phyloP scores from a whole-genome alignment of 768 basidiomycete species.

The Holtermanniella nyarrowii region DNA sequence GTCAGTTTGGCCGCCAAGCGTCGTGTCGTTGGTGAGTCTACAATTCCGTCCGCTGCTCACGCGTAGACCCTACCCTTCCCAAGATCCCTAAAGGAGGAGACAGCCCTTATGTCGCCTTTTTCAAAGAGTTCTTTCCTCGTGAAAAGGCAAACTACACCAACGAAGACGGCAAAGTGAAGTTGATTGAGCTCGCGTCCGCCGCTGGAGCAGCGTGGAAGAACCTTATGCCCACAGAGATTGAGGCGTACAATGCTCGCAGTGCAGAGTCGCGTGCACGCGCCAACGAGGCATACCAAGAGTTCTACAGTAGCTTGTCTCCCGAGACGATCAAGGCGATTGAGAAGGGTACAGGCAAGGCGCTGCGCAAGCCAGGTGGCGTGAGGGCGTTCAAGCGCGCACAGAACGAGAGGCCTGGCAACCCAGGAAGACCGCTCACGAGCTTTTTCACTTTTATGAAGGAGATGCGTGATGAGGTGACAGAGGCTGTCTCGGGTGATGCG shows the following conservation, averaged over 20 bases:
- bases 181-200: constrained; percentile 3
- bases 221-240: constrained; percentile 8
- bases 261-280: constrained; percentile 6
- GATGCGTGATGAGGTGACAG: constrained; percentile 9
- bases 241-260: constrained; percentile 7
- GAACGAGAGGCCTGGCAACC: constrained; percentile 12
- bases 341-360: constrained; percentile 16
- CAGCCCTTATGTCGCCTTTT: constrained; percentile 20
- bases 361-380: constrained; percentile 20
- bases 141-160: constrained; percentile 2
- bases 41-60: background rate
- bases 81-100: constrained; percentile 12
- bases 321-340: constrained; percentile 16
- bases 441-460: constrained; percentile 23
- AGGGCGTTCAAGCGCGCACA: constrained; percentile 7
- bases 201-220: constrained; percentile 15
- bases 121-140: constrained; percentile 18
- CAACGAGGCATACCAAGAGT: constrained; percentile 16
- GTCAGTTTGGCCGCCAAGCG: background rate
- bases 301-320: constrained; percentile 11
- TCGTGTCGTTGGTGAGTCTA: background rate
- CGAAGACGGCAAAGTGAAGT: constrained; percentile 13
- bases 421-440: constrained; percentile 16
- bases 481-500: background rate
- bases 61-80: constrained; percentile 18